These are phyloP conservation scores for Solanum arcanum DNA, from an alignment of 257 asterid genomes.

Conservation along the genomic window DNA sequence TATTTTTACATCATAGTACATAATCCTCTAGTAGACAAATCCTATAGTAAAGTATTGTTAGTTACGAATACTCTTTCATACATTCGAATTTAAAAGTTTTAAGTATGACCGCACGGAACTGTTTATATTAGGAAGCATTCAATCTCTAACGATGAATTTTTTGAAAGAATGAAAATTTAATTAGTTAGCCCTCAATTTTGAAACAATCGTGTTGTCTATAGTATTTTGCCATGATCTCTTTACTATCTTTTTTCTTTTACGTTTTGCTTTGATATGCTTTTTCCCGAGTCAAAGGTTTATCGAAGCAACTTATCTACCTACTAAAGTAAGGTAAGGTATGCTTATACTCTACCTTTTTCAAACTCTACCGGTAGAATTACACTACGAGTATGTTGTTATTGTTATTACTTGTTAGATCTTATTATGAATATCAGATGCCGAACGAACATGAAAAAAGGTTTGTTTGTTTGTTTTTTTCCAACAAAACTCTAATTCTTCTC, in stretches of 20 bases:
- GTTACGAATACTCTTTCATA: too few relatives aligned
- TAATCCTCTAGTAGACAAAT: not conserved
- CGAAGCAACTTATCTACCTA: not conserved
- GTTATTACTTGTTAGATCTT: not conserved
- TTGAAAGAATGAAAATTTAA: not conserved
- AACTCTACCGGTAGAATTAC: not conserved
- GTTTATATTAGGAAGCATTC: not conserved
- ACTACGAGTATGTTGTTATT: not conserved
- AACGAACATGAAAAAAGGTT: not conserved
- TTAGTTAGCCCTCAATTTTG: not conserved
- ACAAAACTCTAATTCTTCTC: not conserved
- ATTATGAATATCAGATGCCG: not conserved
- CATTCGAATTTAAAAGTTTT: not conserved
- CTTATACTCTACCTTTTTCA: not conserved
- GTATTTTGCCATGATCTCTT: not conserved
- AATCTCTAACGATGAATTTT: not conserved
- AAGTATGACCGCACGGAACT: fast-evolving
- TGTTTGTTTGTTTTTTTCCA: not conserved
- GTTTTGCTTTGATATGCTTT: not conserved
- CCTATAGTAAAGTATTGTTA: not conserved
- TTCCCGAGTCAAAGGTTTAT: not conserved
- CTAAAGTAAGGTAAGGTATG: not conserved
- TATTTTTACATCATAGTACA: not conserved
- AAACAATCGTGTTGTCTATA: not conserved
- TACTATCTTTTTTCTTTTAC: not conserved